Conservation (phyloP, 2,329 filamentous ascomycete genomes). For the Fusarium temperatum region DNA sequence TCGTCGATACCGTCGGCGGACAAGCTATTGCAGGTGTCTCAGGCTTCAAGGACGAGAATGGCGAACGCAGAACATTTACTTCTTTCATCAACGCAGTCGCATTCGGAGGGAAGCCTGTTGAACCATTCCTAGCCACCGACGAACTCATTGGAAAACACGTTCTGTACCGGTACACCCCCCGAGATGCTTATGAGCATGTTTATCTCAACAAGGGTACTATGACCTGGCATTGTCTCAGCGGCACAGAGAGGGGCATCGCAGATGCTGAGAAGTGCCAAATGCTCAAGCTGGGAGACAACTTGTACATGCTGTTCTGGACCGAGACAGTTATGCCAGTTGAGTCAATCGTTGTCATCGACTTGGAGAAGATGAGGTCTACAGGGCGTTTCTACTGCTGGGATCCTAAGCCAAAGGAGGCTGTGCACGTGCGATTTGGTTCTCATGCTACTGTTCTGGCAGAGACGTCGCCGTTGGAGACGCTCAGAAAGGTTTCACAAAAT, state of each 20-base stretch:
- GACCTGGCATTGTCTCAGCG: constrained; percentile 20
- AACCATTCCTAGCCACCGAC: background rate
- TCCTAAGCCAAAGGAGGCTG: constrained; percentile 15
- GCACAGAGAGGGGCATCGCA: constrained; percentile 20
- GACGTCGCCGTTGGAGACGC: background rate
- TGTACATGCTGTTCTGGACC: constrained; percentile 30
- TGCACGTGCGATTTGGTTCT: constrained; percentile 22
- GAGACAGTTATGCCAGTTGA: constrained; percentile 30
- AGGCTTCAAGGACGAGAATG: constrained; percentile 3
- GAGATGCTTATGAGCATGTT: constrained; percentile 24
- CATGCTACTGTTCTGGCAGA: constrained; percentile 16
- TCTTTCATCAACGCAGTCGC: constrained; percentile 7
- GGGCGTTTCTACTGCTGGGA: constrained; percentile 29
- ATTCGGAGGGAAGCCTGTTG: background rate
- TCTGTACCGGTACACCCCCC: constrained; percentile 11
- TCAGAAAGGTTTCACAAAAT: background rate
- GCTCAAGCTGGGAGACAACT: constrained; percentile 9
- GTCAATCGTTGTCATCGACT: constrained; percentile 12
- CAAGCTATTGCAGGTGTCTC: constrained; percentile 5
- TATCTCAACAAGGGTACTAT: constrained; percentile 28
- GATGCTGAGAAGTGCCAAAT: constrained; percentile 21
- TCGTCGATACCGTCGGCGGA: background rate
- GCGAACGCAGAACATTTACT: constrained; percentile 14
- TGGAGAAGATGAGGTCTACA: constrained; percentile 23
- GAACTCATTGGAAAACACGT: constrained; percentile 27